Conservation (phyloP, 306 rosid species). For the Pyrus communis region DNA sequence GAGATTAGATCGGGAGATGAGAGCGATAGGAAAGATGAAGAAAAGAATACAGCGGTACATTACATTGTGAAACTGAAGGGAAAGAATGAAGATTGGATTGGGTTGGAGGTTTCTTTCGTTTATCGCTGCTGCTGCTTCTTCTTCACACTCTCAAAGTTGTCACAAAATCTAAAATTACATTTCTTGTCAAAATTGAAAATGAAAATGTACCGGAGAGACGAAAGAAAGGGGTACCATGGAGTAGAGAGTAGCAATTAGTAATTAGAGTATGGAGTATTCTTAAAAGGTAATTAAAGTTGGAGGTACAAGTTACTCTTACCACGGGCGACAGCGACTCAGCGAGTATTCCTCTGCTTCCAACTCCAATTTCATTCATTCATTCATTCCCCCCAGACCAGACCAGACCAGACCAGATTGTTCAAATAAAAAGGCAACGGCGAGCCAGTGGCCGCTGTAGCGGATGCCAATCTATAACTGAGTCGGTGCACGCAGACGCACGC, state of each 20-base stretch:
- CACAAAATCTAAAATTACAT: not conserved
- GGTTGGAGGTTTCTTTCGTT: not conserved
- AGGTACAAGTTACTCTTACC: not conserved
- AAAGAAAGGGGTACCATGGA: not conserved
- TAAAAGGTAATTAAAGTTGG: not conserved
- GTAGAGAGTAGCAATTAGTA: not conserved
- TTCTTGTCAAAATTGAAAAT: not conserved
- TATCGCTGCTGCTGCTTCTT: not conserved
- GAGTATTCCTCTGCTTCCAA: not conserved
- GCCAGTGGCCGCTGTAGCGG: too few species aligned
- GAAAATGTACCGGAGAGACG: not conserved
- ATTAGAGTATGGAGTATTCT: not conserved
- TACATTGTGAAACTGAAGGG: not conserved
- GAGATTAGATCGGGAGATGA: conserved; percentile 14
- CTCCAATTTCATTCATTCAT: not conserved
- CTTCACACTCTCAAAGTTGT: not conserved
- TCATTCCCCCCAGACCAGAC: not conserved
- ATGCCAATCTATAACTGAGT: not conserved
- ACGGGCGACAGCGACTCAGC: not conserved
- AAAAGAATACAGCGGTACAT: not conserved
- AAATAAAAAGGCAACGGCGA: not conserved
- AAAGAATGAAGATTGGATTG: not conserved
- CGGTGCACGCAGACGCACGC: not conserved
- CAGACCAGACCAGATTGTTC: not conserved
- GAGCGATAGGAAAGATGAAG: not conserved